phyloP scores from a whole-genome alignment of 805 yeast species.

The Metschnikowia santaceciliae region DNA sequence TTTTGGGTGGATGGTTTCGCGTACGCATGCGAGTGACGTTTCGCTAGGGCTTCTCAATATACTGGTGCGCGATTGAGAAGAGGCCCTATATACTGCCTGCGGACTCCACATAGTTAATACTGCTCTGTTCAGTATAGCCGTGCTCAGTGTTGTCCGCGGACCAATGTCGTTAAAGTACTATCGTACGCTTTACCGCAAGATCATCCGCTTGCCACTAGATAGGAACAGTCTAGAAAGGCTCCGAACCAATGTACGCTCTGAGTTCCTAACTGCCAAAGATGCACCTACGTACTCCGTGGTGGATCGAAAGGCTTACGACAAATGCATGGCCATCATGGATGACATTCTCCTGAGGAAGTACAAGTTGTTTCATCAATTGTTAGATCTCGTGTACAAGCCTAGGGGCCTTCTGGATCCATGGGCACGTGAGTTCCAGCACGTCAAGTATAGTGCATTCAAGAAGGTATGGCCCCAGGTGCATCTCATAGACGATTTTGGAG shows the following conservation, averaged over 20 bases:
- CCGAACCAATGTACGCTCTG: constrained; percentile 12
- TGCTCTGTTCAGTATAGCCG: background rate
- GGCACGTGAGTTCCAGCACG: constrained; percentile 19
- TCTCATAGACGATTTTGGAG: constrained; percentile 25
- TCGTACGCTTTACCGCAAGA: constrained; percentile 21
- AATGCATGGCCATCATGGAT: constrained; percentile 17
- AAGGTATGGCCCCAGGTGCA: constrained; percentile 35
- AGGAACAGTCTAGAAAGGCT: constrained; percentile 8
- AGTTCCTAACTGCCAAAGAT: constrained; percentile 9
- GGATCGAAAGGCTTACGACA: constrained; percentile 14
- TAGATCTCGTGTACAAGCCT: constrained; percentile 27
- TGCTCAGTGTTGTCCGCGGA: background rate
- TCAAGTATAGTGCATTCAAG: constrained; percentile 22
- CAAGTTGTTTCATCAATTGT: constrained; percentile 20
- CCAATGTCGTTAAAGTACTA: constrained; percentile 14
- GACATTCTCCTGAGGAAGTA: constrained; percentile 26
- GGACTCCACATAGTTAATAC: background rate
- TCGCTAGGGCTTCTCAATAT: background rate
- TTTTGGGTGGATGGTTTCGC: background rate
- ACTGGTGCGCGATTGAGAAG: background rate
- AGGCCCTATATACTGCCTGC: background rate
- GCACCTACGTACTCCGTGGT: constrained; percentile 11
- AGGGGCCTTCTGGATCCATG: constrained; percentile 16
- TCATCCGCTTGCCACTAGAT: constrained; percentile 32
- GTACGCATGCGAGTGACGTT: background rate